Conservation (phyloP, 495 filamentous ascomycete genomes). For the Xylaria sp. region DNA sequence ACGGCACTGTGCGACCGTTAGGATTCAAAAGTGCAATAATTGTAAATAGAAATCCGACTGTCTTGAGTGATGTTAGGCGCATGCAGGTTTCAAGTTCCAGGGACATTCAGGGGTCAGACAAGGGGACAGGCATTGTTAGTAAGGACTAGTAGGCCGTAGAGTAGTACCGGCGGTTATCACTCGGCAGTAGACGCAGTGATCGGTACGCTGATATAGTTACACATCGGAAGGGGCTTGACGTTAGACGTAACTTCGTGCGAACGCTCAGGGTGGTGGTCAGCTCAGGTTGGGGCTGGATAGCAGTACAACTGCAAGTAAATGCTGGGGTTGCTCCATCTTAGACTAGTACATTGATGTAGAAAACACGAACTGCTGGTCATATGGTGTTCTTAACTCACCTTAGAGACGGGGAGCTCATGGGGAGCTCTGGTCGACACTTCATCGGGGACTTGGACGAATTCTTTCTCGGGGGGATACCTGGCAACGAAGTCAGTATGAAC, state of each 20-base stretch:
- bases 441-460: background rate
- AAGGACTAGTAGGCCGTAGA: conserved; percentile 11
- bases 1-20: background rate
- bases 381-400: background rate
- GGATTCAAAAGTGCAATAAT: background rate
- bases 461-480: too few species aligned
- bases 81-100: background rate
- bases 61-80: background rate
- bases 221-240: conserved; percentile 1
- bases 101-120: background rate
- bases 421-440: background rate
- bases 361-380: background rate
- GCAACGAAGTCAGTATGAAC: background rate
- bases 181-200: conserved; percentile 11
- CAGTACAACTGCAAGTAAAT: background rate
- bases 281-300: background rate
- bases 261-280: conserved; percentile 8
- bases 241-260: conserved; percentile 1
- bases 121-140: background rate
- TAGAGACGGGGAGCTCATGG: background rate
- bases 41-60: conserved; percentile 1
- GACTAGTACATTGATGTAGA: background rate
- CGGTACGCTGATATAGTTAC: conserved; percentile 7
- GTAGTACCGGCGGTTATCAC: conserved; percentile 18
- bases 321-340: background rate